A percentile compares a stretch with the other conserved stretches of the same genome.
phyloP scores from a whole-genome alignment of 352 stramenopile species.

The Globisporangium abappressorium region DNA sequence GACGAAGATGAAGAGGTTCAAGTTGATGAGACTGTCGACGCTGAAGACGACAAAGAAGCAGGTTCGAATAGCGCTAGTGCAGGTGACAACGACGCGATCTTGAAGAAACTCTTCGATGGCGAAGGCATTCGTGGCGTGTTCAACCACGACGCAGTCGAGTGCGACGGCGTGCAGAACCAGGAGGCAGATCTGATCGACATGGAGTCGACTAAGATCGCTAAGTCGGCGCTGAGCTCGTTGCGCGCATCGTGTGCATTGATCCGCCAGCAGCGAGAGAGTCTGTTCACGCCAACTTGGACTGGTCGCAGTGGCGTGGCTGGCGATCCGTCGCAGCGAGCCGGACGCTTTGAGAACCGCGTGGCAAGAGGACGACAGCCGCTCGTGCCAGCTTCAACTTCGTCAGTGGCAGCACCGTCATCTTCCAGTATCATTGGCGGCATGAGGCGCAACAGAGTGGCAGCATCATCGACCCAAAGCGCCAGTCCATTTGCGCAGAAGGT shows the following conservation, averaged over 20 bases:
- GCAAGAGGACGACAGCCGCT: conserved; percentile 22
- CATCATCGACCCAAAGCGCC: conserved; percentile 2
- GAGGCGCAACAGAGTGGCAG: background rate
- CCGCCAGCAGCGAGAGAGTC: conserved; percentile 52
- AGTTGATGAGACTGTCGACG: background rate
- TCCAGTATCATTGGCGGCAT: background rate
- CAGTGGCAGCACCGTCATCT: conserved; percentile 11
- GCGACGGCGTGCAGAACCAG: conserved; percentile 81
- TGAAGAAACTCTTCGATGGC: conserved; percentile 90
- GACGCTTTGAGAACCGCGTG: conserved; percentile 43
- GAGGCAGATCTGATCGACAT: conserved; percentile 91
- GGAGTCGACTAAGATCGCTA: conserved; percentile 87
- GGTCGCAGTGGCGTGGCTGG: conserved; percentile 66
- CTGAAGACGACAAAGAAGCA: background rate
- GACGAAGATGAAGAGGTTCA: conserved; percentile 20
- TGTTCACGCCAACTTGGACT: conserved; percentile 79
- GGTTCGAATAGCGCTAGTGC: conserved; percentile 13
- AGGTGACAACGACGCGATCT: conserved; percentile 82
- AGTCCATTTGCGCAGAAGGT: conserved; percentile 33
- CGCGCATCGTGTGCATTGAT: conserved; percentile 76
- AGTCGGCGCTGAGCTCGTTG: conserved; percentile 79
- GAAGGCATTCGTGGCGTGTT: conserved; percentile 93
- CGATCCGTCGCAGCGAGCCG: conserved; percentile 49
- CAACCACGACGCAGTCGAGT: conserved; percentile 93
- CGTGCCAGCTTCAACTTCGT: conserved; percentile 7